phyloP scores from a whole-genome alignment of 306 rosid species.

The Acmispon strigosus region DNA sequence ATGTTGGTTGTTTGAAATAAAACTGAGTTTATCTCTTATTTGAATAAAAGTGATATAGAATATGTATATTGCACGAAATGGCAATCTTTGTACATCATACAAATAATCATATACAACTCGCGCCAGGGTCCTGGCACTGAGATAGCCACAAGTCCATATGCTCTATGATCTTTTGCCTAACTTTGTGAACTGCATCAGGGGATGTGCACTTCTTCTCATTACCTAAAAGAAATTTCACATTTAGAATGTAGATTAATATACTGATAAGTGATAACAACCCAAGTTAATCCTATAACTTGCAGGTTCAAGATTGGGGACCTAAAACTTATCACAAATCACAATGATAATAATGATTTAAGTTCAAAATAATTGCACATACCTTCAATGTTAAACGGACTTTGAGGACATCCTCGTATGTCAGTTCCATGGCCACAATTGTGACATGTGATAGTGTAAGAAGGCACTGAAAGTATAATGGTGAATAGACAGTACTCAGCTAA shows the following conservation, averaged over 20 bases:
- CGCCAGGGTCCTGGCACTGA: conserved; percentile 38
- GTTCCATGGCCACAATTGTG: conserved; percentile 89
- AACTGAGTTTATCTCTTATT: too few relatives aligned
- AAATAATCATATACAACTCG: conserved; percentile 27
- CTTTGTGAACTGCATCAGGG: conserved; percentile 74
- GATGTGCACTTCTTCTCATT: conserved; percentile 64
- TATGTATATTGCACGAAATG: background rate
- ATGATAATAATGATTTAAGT: background rate
- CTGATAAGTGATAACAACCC: conserved; percentile 3
- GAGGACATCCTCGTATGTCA: conserved; percentile 95
- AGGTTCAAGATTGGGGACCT: background rate
- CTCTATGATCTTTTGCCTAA: conserved; percentile 68
- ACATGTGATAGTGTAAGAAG: conserved; percentile 72
- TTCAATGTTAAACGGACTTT: conserved; percentile 59
- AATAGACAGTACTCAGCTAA: background rate
- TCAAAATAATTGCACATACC: conserved; percentile 37
- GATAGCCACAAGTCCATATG: conserved; percentile 83
- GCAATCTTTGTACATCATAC: background rate
- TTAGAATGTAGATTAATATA: background rate
- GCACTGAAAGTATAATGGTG: conserved; percentile 51
- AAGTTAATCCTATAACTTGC: background rate
- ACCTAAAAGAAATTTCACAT: conserved; percentile 38
- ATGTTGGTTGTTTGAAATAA: too few relatives aligned
- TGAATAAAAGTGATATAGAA: too few relatives aligned
- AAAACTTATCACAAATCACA: background rate